phyloP scores from a whole-genome alignment of 2,329 filamentous ascomycete genomes.

The Cercospora brassicicola region DNA sequence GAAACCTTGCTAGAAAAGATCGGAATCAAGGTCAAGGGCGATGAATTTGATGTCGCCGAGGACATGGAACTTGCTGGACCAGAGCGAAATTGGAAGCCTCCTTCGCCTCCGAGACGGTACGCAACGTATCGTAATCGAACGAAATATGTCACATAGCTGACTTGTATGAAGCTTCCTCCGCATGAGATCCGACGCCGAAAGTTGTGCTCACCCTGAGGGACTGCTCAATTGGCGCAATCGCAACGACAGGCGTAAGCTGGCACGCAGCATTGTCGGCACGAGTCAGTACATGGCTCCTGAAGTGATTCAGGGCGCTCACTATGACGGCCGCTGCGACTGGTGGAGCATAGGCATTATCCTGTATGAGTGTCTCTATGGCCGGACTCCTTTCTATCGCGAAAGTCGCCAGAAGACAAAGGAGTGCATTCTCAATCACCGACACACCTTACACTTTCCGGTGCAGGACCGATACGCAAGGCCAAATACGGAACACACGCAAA shows the following conservation, averaged over 20 bases:
- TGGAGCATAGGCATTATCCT: constrained; percentile 95
- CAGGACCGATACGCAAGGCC: constrained; percentile 55
- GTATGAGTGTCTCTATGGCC: constrained; percentile 90
- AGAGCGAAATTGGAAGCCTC: constrained; percentile 5
- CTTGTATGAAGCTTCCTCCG: background rate
- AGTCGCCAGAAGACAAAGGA: constrained; percentile 80
- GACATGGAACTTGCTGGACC: constrained; percentile 14
- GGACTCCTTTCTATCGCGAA: constrained; percentile 83
- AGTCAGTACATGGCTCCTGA: constrained; percentile 99
- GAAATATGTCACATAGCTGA: background rate
- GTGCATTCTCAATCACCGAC: constrained; percentile 75
- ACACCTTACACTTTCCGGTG: constrained; percentile 69
- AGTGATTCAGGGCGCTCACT: constrained; percentile 75
- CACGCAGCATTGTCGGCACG: constrained; percentile 86
- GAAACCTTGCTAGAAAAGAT: constrained; percentile 76
- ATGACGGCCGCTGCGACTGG: constrained; percentile 94
- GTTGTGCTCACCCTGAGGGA: constrained; percentile 35
- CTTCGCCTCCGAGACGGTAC: constrained; percentile 1
- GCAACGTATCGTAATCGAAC: background rate
- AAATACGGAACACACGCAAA: constrained; percentile 44
- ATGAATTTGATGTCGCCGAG: constrained; percentile 66
- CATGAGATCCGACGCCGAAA: constrained; percentile 24
- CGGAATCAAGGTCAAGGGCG: constrained; percentile 71
- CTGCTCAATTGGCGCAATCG: constrained; percentile 48
- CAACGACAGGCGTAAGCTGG: constrained; percentile 64